These are phyloP conservation scores for Saururus chinensis DNA, from an alignment of 164 flowering plant genomes.

Conservation along the genomic window DNA sequence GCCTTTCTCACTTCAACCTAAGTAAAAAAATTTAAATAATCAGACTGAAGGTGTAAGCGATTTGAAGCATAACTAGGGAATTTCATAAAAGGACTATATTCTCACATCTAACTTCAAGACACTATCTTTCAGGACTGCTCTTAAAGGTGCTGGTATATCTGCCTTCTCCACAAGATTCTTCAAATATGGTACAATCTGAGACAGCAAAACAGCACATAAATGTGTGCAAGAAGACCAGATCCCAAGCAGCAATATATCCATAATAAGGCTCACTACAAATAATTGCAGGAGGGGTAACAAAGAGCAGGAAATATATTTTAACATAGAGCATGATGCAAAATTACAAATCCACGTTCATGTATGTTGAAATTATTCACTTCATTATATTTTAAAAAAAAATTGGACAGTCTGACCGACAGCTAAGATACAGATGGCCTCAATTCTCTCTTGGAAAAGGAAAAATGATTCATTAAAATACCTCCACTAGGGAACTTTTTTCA, in stretches of 20 bases:
- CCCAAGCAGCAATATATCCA: neutral
- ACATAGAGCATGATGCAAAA: no score
- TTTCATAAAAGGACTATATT: neutral
- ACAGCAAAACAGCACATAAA: neutral
- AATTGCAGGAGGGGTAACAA: no score
- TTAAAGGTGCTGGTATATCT: constrained; percentile 73
- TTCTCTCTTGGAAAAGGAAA: neutral
- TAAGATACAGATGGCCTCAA: no score
- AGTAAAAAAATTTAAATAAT: neutral
- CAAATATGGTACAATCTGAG: constrained; percentile 72
- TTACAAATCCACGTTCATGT: no score
- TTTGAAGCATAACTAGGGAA: neutral
- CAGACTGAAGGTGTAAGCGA: neutral
- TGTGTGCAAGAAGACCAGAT: neutral
- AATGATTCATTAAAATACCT: constrained; percentile 34
- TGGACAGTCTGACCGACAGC: no score
- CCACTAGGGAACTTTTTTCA: constrained; percentile 57
- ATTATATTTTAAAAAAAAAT: no score
- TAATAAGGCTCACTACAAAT: neutral
- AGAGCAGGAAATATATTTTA: no score
- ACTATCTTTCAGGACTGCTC: constrained; percentile 61
- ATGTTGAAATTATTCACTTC: no score
- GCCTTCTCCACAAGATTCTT: constrained; percentile 69
- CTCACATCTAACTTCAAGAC: constrained; percentile 66
- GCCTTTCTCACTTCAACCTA: constrained; percentile 68